Evolutionary conservation across 2,329 filamentous ascomycete genomes (phyloP), one percentile per base, ranked within the genome.

Genomic region (Cladosporium sp.): DNA sequence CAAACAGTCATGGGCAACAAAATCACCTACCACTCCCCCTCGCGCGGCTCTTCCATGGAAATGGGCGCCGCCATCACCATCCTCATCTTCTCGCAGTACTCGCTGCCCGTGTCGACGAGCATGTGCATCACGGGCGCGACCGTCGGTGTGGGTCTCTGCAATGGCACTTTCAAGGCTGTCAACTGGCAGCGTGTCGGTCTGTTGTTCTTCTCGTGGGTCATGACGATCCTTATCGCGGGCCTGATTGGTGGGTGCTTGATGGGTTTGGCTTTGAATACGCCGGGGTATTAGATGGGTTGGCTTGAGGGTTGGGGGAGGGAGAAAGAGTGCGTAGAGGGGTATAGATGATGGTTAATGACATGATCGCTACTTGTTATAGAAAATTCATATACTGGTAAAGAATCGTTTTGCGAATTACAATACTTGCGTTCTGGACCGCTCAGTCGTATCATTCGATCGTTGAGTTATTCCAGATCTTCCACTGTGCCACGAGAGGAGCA

Each of bases 111-210:
- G 20, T 84, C 80, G 2, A 85, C 82, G 1, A 83, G 81, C 0
- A 81, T 84, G 69, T 85, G 82, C 64, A 82, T 83, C 59, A 80
- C 76, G 38, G 80, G 80, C 43, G 77, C 80, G 34, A 83, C 80
- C 17, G 80, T 83, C 41, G 80, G 80, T 54, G 80, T 84, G 43
- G 81, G 80, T 54, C 73, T 84, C n/a, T 82, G 79, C 68, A 80
- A 79, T 41, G 80, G 80, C 20, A 75, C 75, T 43, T 77, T 74
- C 72, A 73, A 75, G 42, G 76, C 79, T 24, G 79, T 84, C 60
- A 84, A 84, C 69, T 84, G 79, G 78, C 75, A 79, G 53, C 80
- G 81, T 74, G 77, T 83, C 4, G 74, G 69, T 5, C 80, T 79
- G 72, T 79, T 83, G 59, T 80, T 82, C 60, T 64, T 74, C 27